These are phyloP conservation scores for Cymbopogon citratus DNA, from an alignment of 176 grass and related monocot genomes.

Conservation along the genomic window DNA sequence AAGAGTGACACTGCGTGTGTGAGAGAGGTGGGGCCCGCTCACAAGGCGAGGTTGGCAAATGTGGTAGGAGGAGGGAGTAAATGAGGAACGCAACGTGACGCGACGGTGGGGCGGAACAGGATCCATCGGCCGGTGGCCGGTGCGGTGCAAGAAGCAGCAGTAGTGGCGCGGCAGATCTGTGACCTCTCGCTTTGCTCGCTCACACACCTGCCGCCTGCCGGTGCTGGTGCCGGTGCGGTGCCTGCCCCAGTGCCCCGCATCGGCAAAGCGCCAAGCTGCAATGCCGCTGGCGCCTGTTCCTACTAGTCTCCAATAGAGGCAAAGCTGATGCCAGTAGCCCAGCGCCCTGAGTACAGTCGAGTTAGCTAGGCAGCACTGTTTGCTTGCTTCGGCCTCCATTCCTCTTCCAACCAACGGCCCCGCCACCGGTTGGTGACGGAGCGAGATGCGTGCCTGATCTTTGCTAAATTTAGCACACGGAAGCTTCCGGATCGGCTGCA, in stretches of 20 bases:
- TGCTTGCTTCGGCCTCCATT: background rate
- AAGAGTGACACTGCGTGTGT: too few species aligned
- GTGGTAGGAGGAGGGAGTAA: conserved; percentile 16
- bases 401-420: background rate
- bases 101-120: background rate
- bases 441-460: background rate
- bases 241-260: background rate
- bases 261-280: conserved; percentile 16
- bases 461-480: background rate
- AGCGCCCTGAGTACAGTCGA: background rate
- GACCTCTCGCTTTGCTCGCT: background rate
- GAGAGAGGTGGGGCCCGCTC: background rate
- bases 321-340: background rate
- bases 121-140: background rate
- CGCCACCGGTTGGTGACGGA: background rate
- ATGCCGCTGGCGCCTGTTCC: background rate
- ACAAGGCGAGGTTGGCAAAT: conserved; percentile 11
- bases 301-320: background rate
- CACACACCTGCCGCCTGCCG: background rate
- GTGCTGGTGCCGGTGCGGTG: background rate
- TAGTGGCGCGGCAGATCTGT: background rate
- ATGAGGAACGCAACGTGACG: background rate
- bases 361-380: too few species aligned
- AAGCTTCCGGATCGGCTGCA: background rate
- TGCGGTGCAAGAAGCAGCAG: background rate